Evolutionary conservation across 768 basidiomycete species (phyloP).

Genomic region (Lactifluus piperatus): DNA sequence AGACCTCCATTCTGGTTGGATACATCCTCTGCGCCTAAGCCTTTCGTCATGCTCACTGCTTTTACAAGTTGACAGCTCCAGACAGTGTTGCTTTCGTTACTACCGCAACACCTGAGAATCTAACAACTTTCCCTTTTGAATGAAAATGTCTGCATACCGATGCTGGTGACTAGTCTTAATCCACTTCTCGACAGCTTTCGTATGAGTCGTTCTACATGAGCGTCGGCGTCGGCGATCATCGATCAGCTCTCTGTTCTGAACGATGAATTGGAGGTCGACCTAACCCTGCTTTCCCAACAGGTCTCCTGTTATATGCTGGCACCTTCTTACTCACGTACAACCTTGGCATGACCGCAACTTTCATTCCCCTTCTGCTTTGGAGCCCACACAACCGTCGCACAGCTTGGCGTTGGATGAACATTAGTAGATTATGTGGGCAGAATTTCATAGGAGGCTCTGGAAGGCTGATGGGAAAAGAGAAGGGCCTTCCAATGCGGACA

Average conservation of each 20-base stretch:
- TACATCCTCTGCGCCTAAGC: conserved; percentile 44
- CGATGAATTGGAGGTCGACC: conserved; percentile 36
- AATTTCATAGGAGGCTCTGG: conserved; percentile 38
- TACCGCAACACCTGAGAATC: conserved; percentile 24
- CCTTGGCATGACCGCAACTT: conserved; percentile 40
- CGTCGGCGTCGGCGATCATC: conserved; percentile 23
- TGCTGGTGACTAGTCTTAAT: no score
- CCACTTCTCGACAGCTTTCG: conserved; percentile 22
- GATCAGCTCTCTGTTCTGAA: conserved; percentile 25
- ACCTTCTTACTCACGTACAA: conserved; percentile 39
- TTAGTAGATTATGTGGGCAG: conserved; percentile 27
- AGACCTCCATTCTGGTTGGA: conserved; percentile 42
- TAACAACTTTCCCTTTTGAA: conserved; percentile 18
- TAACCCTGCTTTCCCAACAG: conserved; percentile 32
- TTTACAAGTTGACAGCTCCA: background rate
- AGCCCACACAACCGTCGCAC: conserved; percentile 34
- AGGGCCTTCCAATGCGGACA: conserved; percentile 25
- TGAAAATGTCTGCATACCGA: background rate
- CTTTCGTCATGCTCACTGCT: background rate
- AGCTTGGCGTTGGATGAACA: conserved; percentile 41
- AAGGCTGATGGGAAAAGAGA: conserved; percentile 31
- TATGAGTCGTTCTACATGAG: conserved; percentile 23
- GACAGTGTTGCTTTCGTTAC: conserved; percentile 24
- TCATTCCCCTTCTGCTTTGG: conserved; percentile 41
- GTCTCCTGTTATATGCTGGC: conserved; percentile 40